phyloP scores from a whole-genome alignment of 1,284 basidiomycete genomes.

The Ganoderma meredithae region DNA sequence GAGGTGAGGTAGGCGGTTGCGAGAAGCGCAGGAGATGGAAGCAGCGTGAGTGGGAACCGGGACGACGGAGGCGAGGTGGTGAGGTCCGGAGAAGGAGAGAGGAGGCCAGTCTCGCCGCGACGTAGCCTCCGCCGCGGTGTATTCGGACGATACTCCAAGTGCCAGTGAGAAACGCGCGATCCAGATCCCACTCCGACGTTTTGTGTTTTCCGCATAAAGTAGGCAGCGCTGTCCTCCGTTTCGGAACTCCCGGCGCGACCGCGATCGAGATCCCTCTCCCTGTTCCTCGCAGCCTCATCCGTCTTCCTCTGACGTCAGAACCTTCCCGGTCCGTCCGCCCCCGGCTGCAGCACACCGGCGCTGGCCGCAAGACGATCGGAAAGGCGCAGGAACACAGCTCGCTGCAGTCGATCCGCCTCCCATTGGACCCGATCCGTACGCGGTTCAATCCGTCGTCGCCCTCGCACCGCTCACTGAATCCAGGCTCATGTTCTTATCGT shows the following conservation, averaged over 20 bases:
- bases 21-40: constrained; percentile 7
- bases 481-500: constrained; percentile 18
- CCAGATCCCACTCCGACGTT: constrained; percentile 17
- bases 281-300: constrained; percentile 10
- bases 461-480: constrained; percentile 11
- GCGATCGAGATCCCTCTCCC: constrained; percentile 5
- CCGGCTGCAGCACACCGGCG: background rate
- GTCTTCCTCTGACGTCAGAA: constrained; percentile 26
- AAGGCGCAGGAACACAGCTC: constrained; percentile 1
- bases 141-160: background rate
- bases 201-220: constrained; percentile 28
- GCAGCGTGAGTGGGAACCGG: background rate
- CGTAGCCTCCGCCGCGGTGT: background rate
- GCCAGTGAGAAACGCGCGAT: constrained; percentile 4
- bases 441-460: constrained; percentile 11
- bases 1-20: constrained; percentile 1
- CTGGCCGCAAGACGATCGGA: constrained; percentile 6
- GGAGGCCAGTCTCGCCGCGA: background rate
- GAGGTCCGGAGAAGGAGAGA: background rate
- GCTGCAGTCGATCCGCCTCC: background rate
- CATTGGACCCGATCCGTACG: background rate
- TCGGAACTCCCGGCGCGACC: constrained; percentile 22
- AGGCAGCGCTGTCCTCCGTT: constrained; percentile 11
- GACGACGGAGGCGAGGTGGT: background rate
- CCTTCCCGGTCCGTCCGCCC: constrained; percentile 23